These are phyloP conservation scores for Ananas comosus DNA, from an alignment of 176 grass and related monocot genomes.

Conservation along the genomic window DNA sequence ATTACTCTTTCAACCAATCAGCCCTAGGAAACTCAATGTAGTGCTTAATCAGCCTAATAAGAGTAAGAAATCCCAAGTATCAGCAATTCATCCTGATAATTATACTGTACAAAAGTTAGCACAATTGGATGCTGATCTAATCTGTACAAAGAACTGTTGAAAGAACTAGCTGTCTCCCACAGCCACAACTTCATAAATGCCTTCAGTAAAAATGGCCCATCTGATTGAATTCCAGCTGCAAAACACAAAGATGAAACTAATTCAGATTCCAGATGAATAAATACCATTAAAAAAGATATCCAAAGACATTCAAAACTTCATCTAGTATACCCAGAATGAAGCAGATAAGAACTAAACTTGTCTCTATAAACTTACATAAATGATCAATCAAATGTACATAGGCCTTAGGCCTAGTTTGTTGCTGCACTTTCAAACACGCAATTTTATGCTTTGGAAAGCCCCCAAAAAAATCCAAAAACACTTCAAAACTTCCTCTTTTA, in stretches of 20 bases:
- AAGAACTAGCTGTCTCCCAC: neutral
- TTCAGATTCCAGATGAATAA: conserved; percentile 10
- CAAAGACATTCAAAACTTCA: neutral
- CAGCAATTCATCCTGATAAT: neutral
- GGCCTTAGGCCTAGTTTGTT: no score
- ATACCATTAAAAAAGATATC: neutral
- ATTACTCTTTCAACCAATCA: neutral
- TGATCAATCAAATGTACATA: no score
- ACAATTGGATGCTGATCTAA: neutral
- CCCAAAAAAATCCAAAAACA: no score
- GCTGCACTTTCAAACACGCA: no score
- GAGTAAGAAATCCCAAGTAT: neutral
- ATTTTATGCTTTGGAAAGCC: neutral
- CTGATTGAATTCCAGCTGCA: conserved; percentile 57
- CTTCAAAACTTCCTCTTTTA: no score
- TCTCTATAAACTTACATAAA: neutral
- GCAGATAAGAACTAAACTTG: neutral
- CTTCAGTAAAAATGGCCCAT: conserved; percentile 10
- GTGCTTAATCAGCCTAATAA: neutral
- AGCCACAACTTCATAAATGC: neutral
- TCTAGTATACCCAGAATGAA: conserved; percentile 7
- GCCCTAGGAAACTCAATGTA: neutral
- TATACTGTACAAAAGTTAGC: neutral
- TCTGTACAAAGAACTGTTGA: neutral
- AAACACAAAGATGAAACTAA: conserved; percentile 12